Evolutionary conservation across 768 basidiomycete genomes (phyloP), one percentile per base, ranked within the genome.

Genomic region (Leccinum longicurvipes): DNA sequence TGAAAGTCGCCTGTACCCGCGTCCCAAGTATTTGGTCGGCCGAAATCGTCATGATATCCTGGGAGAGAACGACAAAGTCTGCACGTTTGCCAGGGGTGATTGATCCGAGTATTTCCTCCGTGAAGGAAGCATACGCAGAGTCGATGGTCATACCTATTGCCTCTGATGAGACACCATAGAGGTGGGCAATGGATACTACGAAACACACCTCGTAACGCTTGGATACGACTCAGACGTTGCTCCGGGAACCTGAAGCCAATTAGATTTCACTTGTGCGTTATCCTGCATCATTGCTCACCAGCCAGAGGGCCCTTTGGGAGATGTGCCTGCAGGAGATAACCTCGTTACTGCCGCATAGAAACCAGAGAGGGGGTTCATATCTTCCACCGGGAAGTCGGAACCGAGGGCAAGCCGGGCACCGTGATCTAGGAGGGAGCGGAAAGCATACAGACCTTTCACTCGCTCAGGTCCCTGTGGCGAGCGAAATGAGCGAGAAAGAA

Each of bases 341-440:
- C 94, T 81, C 3, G 91, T 85, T 24, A 93, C 78, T 1, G 93
- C 92, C n/a, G 94, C 91, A 67, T 91, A 91, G 69, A 96, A 93
- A 3, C 87, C 86, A 53, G 81, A 75, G 36, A 97, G 77, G 12
- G 94, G 94, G 65, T 93, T 91, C 71, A 93, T 79, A 34, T 81
- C 79, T 65, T 95, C 95, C 29, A 98, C 91, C 1, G 94, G 94
- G 60, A 89, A 91, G 72, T 96, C 93, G 4, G 91, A 91, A 14
- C 95, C 93, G 23, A 96, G 72, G 3, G 89, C 83, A 53, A 94
- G 84, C 54, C 81, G 73, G 53, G 84, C 83, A 47, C 84, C 84
- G 54, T 78, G 79, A 62, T 86, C 79, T 31, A 87, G 65, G 27
- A 89, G 75, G 44, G 86, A 82, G 19, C 85, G 83, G 79, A 95